phyloP scores from a whole-genome alignment of 1,284 basidiomycete species.

The Schizophyllum amplum region DNA sequence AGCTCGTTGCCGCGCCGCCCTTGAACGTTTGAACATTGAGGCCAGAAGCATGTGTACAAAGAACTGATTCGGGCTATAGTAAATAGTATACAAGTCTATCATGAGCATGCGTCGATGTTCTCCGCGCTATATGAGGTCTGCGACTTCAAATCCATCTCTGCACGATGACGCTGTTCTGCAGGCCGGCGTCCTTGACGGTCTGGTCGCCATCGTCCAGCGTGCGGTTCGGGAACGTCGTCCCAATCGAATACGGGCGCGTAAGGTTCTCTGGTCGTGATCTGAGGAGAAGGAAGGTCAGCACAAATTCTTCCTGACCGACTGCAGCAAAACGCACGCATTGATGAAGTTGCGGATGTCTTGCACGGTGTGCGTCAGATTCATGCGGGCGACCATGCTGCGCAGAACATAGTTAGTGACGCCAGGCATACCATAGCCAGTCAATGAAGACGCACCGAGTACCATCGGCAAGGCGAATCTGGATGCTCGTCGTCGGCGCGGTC shows the following conservation, averaged over 20 bases:
- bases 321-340: conserved; percentile 66
- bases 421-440: not conserved
- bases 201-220: conserved; percentile 58
- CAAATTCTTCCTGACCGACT: conserved; percentile 5
- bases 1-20: no score
- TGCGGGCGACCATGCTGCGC: conserved; percentile 70
- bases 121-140: no score
- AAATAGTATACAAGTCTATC: no score
- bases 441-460: conserved; percentile 66
- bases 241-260: conserved; percentile 64
- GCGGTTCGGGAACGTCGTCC: conserved; percentile 81
- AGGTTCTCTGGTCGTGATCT: conserved; percentile 71
- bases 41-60: no score
- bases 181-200: conserved; percentile 69
- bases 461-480: conserved; percentile 89
- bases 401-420: conserved; percentile 5
- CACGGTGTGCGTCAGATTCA: conserved; percentile 92
- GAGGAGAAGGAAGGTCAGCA: conserved; percentile 2
- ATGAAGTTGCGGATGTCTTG: conserved; percentile 83
- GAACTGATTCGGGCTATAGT: no score
- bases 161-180: conserved; percentile 81
- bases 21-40: no score
- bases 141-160: conserved; percentile 56
- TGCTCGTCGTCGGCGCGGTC: conserved; percentile 74
- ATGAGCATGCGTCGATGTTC: no score